A percentile compares a stretch with the other conserved stretches of the same genome.
These are phyloP conservation scores for Phytopythium kandeliae DNA, from an alignment of 352 stramenopile species.

Conservation along the genomic window DNA sequence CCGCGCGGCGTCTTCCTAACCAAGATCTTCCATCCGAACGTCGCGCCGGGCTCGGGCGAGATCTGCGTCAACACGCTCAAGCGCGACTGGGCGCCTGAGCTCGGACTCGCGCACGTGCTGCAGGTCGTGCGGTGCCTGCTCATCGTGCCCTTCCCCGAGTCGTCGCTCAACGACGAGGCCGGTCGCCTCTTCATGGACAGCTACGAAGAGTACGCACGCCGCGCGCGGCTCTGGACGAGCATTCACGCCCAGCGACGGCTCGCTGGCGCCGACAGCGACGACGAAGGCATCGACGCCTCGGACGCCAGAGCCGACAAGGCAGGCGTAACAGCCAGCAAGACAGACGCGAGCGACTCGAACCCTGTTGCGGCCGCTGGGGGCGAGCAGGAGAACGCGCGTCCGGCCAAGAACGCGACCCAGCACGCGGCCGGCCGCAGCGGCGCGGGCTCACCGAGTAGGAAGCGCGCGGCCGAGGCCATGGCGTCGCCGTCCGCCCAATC, in stretches of 20 bases:
- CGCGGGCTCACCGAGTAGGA: not conserved
- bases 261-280: constrained; percentile 18
- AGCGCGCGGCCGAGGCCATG: constrained; percentile 4
- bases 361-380: not conserved
- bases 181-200: constrained; percentile 98
- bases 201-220: constrained; percentile 96
- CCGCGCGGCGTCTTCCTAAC: constrained; percentile 96
- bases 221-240: constrained; percentile 85
- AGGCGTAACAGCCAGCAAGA: not conserved
- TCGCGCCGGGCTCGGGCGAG: constrained; percentile 93
- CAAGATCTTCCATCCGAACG: constrained; percentile 99
- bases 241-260: constrained; percentile 83
- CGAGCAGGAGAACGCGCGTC: constrained; percentile 7
- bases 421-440: not conserved
- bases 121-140: constrained; percentile 98
- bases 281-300: constrained; percentile 6
- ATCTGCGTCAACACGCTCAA: constrained; percentile 99
- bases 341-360: constrained; percentile 55
- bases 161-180: constrained; percentile 98
- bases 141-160: constrained; percentile 99
- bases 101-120: constrained; percentile 96
- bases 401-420: not conserved
- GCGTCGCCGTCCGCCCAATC: not conserved
- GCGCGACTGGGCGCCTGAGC: constrained; percentile 94
- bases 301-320: constrained; percentile 53